Evolutionary conservation across 208 protist genomes (phyloP), one percentile per base, ranked within the genome.

Genomic region (Polymyxa betae): DNA sequence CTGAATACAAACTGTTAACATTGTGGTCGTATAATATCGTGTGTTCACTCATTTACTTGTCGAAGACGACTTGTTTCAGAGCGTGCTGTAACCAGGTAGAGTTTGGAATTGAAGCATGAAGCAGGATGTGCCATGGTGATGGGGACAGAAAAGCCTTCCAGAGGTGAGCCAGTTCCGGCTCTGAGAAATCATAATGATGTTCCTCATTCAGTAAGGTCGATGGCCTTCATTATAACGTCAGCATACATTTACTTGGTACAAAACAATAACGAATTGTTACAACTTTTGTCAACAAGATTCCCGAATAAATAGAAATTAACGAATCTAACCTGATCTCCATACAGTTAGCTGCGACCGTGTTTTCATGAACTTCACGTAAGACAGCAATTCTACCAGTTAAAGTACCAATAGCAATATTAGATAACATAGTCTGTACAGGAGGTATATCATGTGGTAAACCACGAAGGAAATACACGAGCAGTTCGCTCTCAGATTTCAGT

Each of bases 41-140:
- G 24, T 29, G 24, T 24, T 5, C 72, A 82, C n/a, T 82, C 16
- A 35, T n/a, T 82, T n/a, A 82, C 72, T 82, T 82, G 5, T 82
- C n/a, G 72, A 82, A 82, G 5, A 82, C 72, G n/a, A n/a, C 5
- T 38, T 45, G 35, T 35, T 35, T 5, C 72, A 82, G n/a, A 20
- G 35, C 40, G 35, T 82, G 72, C n/a, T 82, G 72, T 20, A 82
- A 35, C 72, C 72, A 82, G 5, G 35, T 82, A 20, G 35, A 45
- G n/a, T 82, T 82, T n/a, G 72, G 72, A 38, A 82, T 82, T 5
- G 72, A 82, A 20, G 72, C 72, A 43, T 82, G 72, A 5, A 82
- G n/a, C 72, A 82, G 72, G 72, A 82, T 82, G 72, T 82, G 72
- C 72, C 72, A 82, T 43, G 72, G 72, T 40, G 72, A 5, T 35